Evolutionary conservation across 2,329 filamentous ascomycete genomes (phyloP).

Genomic region (Ophioceras dolichostomum): DNA sequence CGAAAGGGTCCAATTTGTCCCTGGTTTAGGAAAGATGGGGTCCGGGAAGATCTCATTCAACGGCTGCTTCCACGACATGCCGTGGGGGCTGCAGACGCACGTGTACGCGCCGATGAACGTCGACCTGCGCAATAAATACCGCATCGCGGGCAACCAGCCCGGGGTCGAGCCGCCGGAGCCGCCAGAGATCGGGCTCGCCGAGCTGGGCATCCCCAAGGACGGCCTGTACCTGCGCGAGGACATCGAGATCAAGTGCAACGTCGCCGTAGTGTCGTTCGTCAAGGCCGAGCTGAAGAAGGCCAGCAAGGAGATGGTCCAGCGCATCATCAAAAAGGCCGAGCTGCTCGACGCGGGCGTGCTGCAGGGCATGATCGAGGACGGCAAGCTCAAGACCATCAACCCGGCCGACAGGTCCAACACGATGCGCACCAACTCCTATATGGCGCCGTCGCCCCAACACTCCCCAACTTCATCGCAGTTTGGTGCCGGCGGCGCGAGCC

Average conservation of each 20-base stretch:
- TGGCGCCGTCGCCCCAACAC: constrained; percentile 14
- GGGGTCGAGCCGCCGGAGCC: constrained; percentile 49
- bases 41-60: constrained; percentile 56
- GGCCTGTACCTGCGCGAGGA: constrained; percentile 59
- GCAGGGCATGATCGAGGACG: constrained; percentile 55
- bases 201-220: constrained; percentile 47
- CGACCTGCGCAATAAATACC: constrained; percentile 56
- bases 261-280: constrained; percentile 52
- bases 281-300: constrained; percentile 55
- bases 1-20: constrained; percentile 56
- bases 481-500: constrained; percentile 6
- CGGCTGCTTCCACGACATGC: constrained; percentile 60
- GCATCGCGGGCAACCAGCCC: constrained; percentile 56
- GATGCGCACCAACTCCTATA: constrained; percentile 9
- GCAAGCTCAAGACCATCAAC: constrained; percentile 47
- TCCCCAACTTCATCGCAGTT: constrained; percentile 12
- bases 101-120: constrained; percentile 56
- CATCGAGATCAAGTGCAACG: constrained; percentile 58
- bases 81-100: constrained; percentile 60
- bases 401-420: constrained; percentile 34
- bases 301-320: constrained; percentile 53
- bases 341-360: constrained; percentile 53
- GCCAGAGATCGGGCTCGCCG: constrained; percentile 46
- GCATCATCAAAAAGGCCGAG: constrained; percentile 61
- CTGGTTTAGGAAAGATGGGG: constrained; percentile 52